Conservation (phyloP, 2,329 filamentous ascomycete species). For the Tolypocladium nubicola region DNA sequence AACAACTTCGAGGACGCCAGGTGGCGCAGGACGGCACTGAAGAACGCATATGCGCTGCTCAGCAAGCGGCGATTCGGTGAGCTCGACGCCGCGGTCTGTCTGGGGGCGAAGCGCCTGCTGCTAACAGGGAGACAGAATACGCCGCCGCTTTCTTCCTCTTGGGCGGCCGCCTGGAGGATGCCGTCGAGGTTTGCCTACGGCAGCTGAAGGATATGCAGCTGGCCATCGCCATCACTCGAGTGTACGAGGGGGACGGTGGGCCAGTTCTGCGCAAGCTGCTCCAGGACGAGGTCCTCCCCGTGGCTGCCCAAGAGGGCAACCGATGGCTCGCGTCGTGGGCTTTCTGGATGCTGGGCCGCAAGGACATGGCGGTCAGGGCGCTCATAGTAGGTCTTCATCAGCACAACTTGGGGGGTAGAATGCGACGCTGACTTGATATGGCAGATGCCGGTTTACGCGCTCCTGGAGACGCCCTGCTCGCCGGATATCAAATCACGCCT, state of each 20-base stretch:
- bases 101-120: not conserved
- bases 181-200: constrained; percentile 75
- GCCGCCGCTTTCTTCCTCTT: constrained; percentile 93
- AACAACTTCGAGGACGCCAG: constrained; percentile 83
- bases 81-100: not conserved
- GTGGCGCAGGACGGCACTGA: constrained; percentile 82
- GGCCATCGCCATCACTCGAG: constrained; percentile 75
- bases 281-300: constrained; percentile 65
- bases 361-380: constrained; percentile 74
- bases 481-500: constrained; percentile 64
- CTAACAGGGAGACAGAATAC: constrained; percentile 50
- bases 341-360: constrained; percentile 79
- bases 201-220: constrained; percentile 85
- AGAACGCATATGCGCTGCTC: constrained; percentile 92
- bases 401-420: no score
- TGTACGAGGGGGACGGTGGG: constrained; percentile 79
- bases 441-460: constrained; percentile 67
- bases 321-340: constrained; percentile 94
- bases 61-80: constrained; percentile 78
- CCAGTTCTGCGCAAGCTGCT: constrained; percentile 64
- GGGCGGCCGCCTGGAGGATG: constrained; percentile 74
- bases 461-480: constrained; percentile 58
- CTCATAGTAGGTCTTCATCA: constrained; percentile 52
- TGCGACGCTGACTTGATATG: not conserved
- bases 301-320: constrained; percentile 73